phyloP scores from a whole-genome alignment of 2,329 filamentous ascomycete genomes.

The Pleomassaria siparia region DNA sequence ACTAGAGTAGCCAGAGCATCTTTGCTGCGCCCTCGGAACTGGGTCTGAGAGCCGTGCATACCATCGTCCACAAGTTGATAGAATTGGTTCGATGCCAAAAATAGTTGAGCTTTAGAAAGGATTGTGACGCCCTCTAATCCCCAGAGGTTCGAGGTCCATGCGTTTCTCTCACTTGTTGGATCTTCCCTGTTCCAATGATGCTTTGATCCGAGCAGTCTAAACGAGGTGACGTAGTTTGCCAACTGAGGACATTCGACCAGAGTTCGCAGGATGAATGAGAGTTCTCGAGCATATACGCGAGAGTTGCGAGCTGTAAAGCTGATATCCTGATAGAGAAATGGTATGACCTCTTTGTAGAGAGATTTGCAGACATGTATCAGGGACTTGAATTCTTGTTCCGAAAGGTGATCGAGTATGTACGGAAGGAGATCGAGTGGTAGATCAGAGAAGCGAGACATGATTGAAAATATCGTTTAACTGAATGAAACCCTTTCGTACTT shows the following conservation, averaged over 20 bases:
- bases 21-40: constrained; percentile 21
- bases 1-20: constrained; percentile 24
- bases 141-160: constrained; percentile 19
- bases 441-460: constrained; percentile 20
- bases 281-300: constrained; percentile 18
- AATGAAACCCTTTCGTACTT: neutral
- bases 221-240: constrained; percentile 13
- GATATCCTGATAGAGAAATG: constrained; percentile 23
- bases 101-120: constrained; percentile 17
- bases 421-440: constrained; percentile 18
- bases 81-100: constrained; percentile 23
- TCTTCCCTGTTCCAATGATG: constrained; percentile 24
- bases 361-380: constrained; percentile 17
- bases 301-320: constrained; percentile 21
- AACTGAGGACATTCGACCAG: constrained; percentile 22
- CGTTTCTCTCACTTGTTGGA: constrained; percentile 9
- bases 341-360: constrained; percentile 14
- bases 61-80: constrained; percentile 25
- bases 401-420: constrained; percentile 18
- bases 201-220: constrained; percentile 18
- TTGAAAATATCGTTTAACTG: neutral
- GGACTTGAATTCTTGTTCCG: constrained; percentile 13
- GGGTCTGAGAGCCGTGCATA: constrained; percentile 22
- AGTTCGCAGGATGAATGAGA: constrained; percentile 24
- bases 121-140: constrained; percentile 20